A percentile compares a stretch with the other conserved stretches of the same genome.
Evolutionary conservation across 2,329 filamentous ascomycete species (phyloP).

Genomic region (Karstenula rhodostoma): DNA sequence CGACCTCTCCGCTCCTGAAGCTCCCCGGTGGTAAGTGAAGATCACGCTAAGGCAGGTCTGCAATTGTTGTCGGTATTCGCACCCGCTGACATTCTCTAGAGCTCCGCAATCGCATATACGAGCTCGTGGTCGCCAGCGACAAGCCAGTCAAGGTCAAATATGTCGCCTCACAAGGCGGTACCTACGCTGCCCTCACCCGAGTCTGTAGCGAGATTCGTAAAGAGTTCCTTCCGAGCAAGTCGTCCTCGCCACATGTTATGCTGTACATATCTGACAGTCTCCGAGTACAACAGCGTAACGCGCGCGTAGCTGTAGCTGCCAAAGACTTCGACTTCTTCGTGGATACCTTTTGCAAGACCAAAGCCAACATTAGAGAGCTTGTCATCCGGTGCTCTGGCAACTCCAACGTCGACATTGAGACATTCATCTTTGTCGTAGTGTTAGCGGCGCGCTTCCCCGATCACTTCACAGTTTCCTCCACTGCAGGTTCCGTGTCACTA

Average conservation of each 20-base stretch:
- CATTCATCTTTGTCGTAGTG: no score
- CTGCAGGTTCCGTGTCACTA: no score
- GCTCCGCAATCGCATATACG: conserved; percentile 1
- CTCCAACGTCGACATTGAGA: no score
- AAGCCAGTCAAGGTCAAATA: not conserved
- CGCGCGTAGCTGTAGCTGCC: not conserved
- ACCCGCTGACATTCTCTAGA: not conserved
- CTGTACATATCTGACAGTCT: not conserved
- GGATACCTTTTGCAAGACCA: not conserved
- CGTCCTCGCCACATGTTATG: no score
- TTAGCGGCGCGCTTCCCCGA: no score
- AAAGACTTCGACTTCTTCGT: not conserved
- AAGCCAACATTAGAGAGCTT: not conserved
- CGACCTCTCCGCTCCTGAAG: not conserved
- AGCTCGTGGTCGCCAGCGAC: not conserved
- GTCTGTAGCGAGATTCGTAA: not conserved
- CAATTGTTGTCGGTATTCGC: not conserved
- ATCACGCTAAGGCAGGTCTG: not conserved
- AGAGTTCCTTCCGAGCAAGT: not conserved
- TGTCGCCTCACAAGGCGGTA: no score
- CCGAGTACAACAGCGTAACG: not conserved
- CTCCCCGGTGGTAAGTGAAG: not conserved
- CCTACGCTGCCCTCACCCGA: not conserved
- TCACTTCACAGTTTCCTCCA: no score
- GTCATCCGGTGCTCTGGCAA: no score